These are phyloP conservation scores for Fusarium fujikuroi DNA, from an alignment of 2,329 filamentous ascomycete genomes.

Conservation along the genomic window DNA sequence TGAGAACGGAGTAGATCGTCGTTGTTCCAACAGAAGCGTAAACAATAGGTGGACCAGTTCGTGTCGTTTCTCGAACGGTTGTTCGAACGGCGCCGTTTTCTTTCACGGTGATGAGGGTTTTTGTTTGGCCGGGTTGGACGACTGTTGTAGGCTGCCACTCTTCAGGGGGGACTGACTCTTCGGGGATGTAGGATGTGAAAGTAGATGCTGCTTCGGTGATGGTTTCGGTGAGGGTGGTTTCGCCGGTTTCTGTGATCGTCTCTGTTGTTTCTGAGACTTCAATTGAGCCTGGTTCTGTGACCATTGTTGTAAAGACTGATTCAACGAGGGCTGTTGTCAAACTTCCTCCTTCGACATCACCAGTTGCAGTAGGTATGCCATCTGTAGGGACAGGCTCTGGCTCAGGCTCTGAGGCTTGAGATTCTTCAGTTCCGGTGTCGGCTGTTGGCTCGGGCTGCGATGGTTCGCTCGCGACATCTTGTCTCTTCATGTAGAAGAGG, in stretches of 20 bases:
- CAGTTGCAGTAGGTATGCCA: not conserved
- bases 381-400: not conserved
- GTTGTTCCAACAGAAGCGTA: conserved; percentile 32
- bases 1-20: conserved; percentile 32
- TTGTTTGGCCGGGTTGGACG: conserved; percentile 1
- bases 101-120: conserved; percentile 2
- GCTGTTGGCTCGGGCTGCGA: conserved; percentile 1
- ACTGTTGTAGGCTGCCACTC: not conserved
- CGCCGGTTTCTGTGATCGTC: conserved; percentile 7
- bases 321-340: conserved; percentile 27
- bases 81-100: conserved; percentile 13
- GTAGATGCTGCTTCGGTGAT: not conserved
- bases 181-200: not conserved
- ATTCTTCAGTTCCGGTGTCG: not conserved
- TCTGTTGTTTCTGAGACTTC: conserved; percentile 4
- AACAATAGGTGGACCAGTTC: conserved; percentile 14
- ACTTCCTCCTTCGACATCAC: not conserved
- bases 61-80: conserved; percentile 8
- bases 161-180: not conserved
- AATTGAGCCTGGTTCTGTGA: conserved; percentile 4
- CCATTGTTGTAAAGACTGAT: conserved; percentile 22
- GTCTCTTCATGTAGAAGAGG: conserved; percentile 20
- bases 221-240: not conserved
- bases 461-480: conserved; percentile 1
- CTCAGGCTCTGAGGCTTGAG: not conserved